These are phyloP conservation scores for Cicer pinnatifidum DNA, from an alignment of 306 rosid genomes.

Conservation along the genomic window DNA sequence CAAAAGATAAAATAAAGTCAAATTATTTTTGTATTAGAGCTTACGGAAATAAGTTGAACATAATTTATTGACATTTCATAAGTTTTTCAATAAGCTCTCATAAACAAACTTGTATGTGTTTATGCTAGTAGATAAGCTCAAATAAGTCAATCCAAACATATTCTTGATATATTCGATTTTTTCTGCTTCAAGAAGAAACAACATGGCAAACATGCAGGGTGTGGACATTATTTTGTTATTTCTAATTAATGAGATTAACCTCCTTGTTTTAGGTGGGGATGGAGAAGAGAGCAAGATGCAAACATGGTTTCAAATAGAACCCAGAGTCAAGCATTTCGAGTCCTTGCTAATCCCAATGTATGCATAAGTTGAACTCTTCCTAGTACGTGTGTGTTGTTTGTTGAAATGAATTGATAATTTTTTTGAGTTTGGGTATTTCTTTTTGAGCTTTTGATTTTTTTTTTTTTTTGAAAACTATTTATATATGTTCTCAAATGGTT, in stretches of 20 bases:
- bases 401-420: background rate
- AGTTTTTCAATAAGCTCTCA: no score
- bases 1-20: no score
- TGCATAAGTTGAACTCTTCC: slow-evolving; percentile 53
- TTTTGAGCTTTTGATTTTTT: slow-evolving; percentile 21
- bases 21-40: no score
- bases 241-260: slow-evolving; percentile 38
- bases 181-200: slow-evolving; percentile 18
- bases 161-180: background rate
- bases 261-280: slow-evolving; percentile 68
- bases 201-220: background rate
- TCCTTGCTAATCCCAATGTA: slow-evolving; percentile 80
- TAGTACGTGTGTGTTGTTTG: slow-evolving; percentile 22
- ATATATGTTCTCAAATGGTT: background rate
- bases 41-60: no score
- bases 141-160: no score
- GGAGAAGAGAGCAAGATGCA: slow-evolving; percentile 62
- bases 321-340: slow-evolving; percentile 65
- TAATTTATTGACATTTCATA: no score
- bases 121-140: no score
- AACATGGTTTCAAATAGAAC: slow-evolving; percentile 55
- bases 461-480: slow-evolving; percentile 8
- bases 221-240: slow-evolving; percentile 35
- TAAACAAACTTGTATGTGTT: no score
- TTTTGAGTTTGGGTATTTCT: slow-evolving; percentile 29